A percentile compares a stretch with the other conserved stretches of the same genome.
Evolutionary conservation across 2,329 filamentous ascomycete species (phyloP).

Genomic region (Sporothrix dimorphospora): DNA sequence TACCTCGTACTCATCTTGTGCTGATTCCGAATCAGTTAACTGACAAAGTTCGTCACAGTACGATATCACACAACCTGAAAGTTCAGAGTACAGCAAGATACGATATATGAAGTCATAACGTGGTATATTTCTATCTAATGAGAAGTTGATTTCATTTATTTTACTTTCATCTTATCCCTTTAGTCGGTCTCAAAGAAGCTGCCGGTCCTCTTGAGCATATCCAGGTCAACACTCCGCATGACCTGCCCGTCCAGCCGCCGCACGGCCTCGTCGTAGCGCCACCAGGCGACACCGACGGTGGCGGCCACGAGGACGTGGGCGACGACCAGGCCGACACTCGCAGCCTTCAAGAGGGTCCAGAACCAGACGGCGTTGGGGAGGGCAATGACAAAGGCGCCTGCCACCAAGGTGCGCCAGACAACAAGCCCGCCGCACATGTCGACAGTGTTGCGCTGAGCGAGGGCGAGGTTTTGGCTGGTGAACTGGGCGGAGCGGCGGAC

Average conservation of each 20-base stretch:
- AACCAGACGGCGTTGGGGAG: slow-evolving; percentile 45
- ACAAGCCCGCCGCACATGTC: slow-evolving; percentile 53
- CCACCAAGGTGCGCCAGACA: slow-evolving; percentile 47
- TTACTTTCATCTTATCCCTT: not conserved
- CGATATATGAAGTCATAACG: not conserved
- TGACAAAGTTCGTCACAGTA: too few species aligned
- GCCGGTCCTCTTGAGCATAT: slow-evolving; percentile 45
- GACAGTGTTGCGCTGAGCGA: slow-evolving; percentile 50
- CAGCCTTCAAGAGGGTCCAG: slow-evolving; percentile 43
- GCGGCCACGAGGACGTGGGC: slow-evolving; percentile 47
- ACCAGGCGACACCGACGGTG: slow-evolving; percentile 45
- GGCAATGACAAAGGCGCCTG: slow-evolving; percentile 50
- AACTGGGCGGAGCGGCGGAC: slow-evolving; percentile 54
- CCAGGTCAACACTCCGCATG: slow-evolving; percentile 52
- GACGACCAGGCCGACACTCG: slow-evolving; percentile 48
- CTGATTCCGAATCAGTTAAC: too few species aligned
- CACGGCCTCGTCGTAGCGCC: slow-evolving; percentile 48
- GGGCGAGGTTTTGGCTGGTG: slow-evolving; percentile 51
- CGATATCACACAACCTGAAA: too few species aligned
- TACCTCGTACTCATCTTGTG: too few species aligned
- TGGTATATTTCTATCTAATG: not conserved
- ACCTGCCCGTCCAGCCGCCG: slow-evolving; percentile 50
- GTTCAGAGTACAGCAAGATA: not conserved
- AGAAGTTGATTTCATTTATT: too few species aligned
- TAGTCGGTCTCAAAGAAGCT: slow-evolving; percentile 53